Conservation (phyloP, 139 green algal species). For the Tetraselmis striata region DNA sequence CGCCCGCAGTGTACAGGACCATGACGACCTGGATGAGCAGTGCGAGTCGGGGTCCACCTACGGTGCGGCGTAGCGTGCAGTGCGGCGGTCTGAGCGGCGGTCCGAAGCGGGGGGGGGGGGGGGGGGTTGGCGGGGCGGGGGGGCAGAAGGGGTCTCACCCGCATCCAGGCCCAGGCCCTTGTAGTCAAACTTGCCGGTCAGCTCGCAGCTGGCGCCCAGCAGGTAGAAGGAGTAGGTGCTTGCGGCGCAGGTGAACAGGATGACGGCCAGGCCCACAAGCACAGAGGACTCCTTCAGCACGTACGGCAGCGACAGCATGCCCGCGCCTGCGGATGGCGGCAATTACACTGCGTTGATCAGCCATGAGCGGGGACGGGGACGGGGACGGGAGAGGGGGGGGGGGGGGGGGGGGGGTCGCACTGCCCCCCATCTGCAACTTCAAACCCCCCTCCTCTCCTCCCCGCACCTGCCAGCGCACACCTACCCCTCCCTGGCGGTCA, state of each 20-base stretch:
- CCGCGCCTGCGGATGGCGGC: neutral
- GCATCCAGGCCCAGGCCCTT: neutral
- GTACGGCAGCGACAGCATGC: neutral
- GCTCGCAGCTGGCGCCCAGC: neutral
- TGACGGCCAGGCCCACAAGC: neutral
- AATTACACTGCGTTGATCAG: too few species aligned
- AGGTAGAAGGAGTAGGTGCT: neutral
- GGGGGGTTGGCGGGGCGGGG: too few species aligned
- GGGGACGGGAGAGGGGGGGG: too few species aligned
- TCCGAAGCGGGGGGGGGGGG: too few species aligned
- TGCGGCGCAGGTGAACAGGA: neutral
- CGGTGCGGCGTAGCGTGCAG: too few species aligned
- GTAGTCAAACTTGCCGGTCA: neutral
- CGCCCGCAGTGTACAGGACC: neutral
- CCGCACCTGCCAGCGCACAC: too few species aligned
- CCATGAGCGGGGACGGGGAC: too few species aligned
- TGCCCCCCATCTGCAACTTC: too few species aligned
- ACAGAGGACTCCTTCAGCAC: neutral
- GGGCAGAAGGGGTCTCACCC: neutral
- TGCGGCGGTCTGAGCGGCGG: too few species aligned
- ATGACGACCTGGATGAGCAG: neutral
- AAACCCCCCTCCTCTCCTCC: too few species aligned
- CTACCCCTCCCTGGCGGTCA: too few species aligned
- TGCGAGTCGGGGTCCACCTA: neutral
- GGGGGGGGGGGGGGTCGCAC: too few species aligned